phyloP scores from a whole-genome alignment of 2,329 filamentous ascomycete genomes.

The Fusarium paranaense region DNA sequence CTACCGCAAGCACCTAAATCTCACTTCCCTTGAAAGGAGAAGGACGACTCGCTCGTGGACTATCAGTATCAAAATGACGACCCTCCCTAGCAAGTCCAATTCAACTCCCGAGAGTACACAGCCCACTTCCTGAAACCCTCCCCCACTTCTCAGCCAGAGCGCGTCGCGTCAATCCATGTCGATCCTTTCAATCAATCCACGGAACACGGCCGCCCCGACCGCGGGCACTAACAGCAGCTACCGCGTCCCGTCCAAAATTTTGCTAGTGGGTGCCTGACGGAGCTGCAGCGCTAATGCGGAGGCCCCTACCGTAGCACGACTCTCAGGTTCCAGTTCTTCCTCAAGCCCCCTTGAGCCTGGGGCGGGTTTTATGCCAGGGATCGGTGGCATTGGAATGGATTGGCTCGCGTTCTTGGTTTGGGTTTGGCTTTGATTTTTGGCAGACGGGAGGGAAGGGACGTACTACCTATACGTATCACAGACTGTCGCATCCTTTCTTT shows the following conservation, averaged over 20 bases:
- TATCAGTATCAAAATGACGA: not conserved
- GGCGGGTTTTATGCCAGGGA: conserved; percentile 21
- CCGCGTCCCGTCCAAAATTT: conserved; percentile 18
- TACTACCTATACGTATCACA: not conserved
- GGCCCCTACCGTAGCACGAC: conserved; percentile 3
- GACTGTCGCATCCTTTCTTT: not conserved
- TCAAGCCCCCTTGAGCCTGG: not conserved
- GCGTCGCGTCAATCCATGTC: conserved; percentile 4
- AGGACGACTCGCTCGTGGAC: not conserved
- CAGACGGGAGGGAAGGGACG: conserved; percentile 8
- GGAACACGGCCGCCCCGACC: not conserved
- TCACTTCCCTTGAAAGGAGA: not conserved
- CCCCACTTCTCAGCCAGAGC: conserved; percentile 15
- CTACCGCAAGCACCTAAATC: not conserved
- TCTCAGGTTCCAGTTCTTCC: not conserved
- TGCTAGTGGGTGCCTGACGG: conserved; percentile 30
- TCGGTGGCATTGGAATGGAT: conserved; percentile 32
- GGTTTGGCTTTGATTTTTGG: conserved; percentile 10
- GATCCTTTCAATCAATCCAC: conserved; percentile 1
- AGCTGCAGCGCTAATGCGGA: conserved; percentile 39
- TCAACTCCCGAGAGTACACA: conserved; percentile 1
- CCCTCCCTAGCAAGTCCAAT: not conserved
- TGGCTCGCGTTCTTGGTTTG: conserved; percentile 15
- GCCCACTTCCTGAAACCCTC: conserved; percentile 11
- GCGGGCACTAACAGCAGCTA: conserved; percentile 35